phyloP scores from a whole-genome alignment of 2,329 filamentous ascomycete genomes.

The Fulvia fulva region DNA sequence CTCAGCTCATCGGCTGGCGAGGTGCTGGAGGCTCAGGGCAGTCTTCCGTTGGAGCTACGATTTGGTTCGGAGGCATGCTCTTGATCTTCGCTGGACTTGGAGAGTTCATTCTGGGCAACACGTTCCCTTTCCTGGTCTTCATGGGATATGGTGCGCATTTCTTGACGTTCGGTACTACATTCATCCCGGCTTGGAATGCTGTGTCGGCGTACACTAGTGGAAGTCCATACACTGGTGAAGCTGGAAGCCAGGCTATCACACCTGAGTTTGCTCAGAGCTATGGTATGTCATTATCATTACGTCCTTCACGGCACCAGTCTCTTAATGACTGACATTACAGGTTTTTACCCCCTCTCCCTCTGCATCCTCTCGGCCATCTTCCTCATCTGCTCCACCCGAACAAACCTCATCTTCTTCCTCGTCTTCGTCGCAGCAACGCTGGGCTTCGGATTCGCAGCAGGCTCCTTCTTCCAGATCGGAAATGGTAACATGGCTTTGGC shows the following conservation, averaged over 20 bases:
- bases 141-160: conserved; percentile 23
- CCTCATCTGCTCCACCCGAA: conserved; percentile 19
- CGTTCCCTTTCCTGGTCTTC: conserved; percentile 28
- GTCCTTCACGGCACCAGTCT: not conserved
- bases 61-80: conserved; percentile 35
- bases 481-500: conserved; percentile 10
- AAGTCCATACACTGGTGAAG: conserved; percentile 14
- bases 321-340: conserved; percentile 6
- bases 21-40: conserved; percentile 9
- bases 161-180: conserved; percentile 17
- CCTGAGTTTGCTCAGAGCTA: conserved; percentile 17
- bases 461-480: conserved; percentile 12
- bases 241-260: conserved; percentile 12
- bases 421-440: conserved; percentile 24
- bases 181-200: conserved; percentile 20
- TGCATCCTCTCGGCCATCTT: conserved; percentile 27
- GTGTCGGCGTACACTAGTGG: conserved; percentile 20
- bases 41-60: conserved; percentile 21
- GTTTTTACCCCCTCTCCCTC: conserved; percentile 21
- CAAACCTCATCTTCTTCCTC: conserved; percentile 22
- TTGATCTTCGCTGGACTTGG: conserved; percentile 34
- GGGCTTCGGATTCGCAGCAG: conserved; percentile 18
- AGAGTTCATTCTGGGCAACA: conserved; percentile 37
- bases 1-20: conserved; percentile 17
- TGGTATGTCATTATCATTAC: conserved; percentile 9